Evolutionary conservation across 176 grass and related monocot genomes (phyloP), one percentile per base, ranked within the genome.

Genomic region (Eleusine indica): DNA sequence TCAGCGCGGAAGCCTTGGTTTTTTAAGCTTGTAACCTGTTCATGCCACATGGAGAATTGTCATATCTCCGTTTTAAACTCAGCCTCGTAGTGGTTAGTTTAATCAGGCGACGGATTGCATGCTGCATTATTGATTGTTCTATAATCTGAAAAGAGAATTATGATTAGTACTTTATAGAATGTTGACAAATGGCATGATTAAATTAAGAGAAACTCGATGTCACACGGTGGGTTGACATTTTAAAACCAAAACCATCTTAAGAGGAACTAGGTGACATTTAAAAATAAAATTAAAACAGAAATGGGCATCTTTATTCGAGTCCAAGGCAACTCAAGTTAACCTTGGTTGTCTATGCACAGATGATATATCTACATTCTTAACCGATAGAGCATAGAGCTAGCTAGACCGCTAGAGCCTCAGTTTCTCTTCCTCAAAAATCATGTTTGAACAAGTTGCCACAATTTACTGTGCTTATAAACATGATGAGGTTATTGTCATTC

Each of bases 41-140:
- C 39, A 6, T 25, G 70, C 38, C 84, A 68, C 77, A 81, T 86
- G 85, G 58, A 35, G 6, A 81, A 80, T 80, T 86, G 60, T 32
- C 73, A 68, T 76, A 78, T 68, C 39, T 46, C 47, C 13, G 7
- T 66, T 35, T 14, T 30, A 28, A 12, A 37, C 11, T 75, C 44
- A 16, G 12, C 14, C 48, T 68, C 25, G 18, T 22, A 51, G 66
- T 19, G 25, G 28, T 75, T 74, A 19, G 28, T 75, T 35, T 66
- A 66, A 0, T 30, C 0, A 65, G 22, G 25, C 62, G 3, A 65
- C 60, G 25, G 62, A 15, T 14, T 16, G 64, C 64, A 4, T 16
- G 64, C 30, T 37, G 1, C 29, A 66, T 66, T 37, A 66, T 66
- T 66, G 64, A 29, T 32, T 16, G 5, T 37, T 37, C 5, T 35